These are phyloP conservation scores for Glutinoglossum americanum DNA, from an alignment of 495 filamentous ascomycete genomes.

Conservation along the genomic window DNA sequence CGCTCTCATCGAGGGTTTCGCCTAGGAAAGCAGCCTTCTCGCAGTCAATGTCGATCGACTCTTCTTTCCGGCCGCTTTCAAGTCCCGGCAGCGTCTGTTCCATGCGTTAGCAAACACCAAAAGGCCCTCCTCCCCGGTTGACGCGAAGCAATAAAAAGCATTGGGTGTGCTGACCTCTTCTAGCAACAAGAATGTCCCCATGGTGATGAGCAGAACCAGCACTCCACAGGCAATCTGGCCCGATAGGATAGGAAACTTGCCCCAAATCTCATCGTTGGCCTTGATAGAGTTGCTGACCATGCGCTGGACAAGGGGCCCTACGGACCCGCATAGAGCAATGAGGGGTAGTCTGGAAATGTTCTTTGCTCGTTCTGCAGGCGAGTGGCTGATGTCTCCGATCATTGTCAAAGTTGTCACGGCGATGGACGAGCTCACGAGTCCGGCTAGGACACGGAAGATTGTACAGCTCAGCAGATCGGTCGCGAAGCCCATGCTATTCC, in stretches of 20 bases:
- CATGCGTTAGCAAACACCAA: background rate
- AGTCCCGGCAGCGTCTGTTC: constrained; percentile 16
- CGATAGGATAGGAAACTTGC: constrained; percentile 19
- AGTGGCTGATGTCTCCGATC: constrained; percentile 23
- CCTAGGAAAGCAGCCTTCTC: constrained; percentile 24
- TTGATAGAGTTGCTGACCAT: constrained; percentile 14
- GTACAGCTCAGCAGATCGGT: constrained; percentile 18
- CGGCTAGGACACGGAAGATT: constrained; percentile 21
- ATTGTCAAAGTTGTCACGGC: constrained; percentile 21
- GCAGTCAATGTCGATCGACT: constrained; percentile 13
- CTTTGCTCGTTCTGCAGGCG: constrained; percentile 16
- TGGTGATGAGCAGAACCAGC: constrained; percentile 19
- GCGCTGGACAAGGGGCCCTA: constrained; percentile 20
- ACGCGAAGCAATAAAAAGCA: background rate
- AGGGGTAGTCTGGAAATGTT: constrained; percentile 22
- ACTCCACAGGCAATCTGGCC: constrained; percentile 22
- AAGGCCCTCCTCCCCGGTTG: background rate
- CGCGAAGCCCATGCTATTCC: constrained; percentile 20
- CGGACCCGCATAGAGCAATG: constrained; percentile 21
- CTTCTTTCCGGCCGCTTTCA: constrained; percentile 6
- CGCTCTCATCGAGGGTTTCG: constrained; percentile 8
- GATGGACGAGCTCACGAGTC: constrained; percentile 20
- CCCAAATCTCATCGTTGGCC: constrained; percentile 16
- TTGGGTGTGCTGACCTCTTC: constrained; percentile 17
- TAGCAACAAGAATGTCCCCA: constrained; percentile 17